Conservation (phyloP, 2,329 filamentous ascomycete species). For the Clarireedia monteithiana region DNA sequence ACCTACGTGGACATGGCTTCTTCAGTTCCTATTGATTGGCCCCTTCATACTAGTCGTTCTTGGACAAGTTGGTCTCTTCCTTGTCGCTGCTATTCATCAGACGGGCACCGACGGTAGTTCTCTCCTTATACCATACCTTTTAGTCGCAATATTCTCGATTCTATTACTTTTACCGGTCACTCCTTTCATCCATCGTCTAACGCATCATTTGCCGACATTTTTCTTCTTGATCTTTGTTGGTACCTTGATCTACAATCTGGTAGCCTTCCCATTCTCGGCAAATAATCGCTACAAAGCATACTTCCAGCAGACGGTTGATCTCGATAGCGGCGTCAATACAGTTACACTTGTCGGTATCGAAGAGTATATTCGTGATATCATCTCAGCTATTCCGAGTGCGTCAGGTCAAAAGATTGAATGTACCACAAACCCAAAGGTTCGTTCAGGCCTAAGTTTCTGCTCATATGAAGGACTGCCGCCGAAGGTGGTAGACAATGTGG, state of each 20-base stretch:
- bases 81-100: constrained; percentile 67
- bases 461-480: constrained; percentile 63
- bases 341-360: constrained; percentile 64
- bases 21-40: constrained; percentile 75
- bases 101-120: constrained; percentile 78
- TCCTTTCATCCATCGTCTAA: constrained; percentile 82
- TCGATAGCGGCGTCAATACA: constrained; percentile 62
- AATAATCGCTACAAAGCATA: constrained; percentile 76
- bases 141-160: constrained; percentile 59
- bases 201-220: constrained; percentile 72
- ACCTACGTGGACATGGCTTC: constrained; percentile 77
- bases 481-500: constrained; percentile 45
- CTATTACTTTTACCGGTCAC: constrained; percentile 67
- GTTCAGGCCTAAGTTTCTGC: constrained; percentile 55
- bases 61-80: constrained; percentile 66
- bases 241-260: constrained; percentile 78
- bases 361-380: constrained; percentile 58
- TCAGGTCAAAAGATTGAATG: constrained; percentile 54
- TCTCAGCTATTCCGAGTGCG: constrained; percentile 63
- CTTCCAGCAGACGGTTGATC: constrained; percentile 74
- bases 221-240: constrained; percentile 64
- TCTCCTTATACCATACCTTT: constrained; percentile 62
- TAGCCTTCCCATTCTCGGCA: constrained; percentile 80
- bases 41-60: constrained; percentile 72
- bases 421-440: constrained; percentile 31